A percentile compares a stretch with the other conserved stretches of the same genome.
Conservation (phyloP, 202 grass and related monocot species). For the Saccharum hybrid region DNA sequence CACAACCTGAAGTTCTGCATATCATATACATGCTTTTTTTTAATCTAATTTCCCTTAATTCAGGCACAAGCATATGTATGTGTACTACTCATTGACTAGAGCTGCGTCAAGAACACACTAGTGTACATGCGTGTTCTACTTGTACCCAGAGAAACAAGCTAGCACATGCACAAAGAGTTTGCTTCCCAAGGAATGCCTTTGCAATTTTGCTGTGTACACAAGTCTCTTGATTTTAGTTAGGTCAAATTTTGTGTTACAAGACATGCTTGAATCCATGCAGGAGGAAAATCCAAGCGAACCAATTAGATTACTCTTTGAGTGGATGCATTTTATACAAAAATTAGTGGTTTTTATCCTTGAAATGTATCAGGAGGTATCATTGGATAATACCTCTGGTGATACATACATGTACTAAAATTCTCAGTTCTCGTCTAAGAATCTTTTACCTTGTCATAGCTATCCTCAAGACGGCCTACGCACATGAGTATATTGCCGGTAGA, state of each 20-base stretch:
- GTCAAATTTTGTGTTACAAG: background rate
- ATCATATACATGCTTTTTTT: too few species aligned
- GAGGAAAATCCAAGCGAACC: background rate
- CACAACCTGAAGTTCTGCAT: constrained; percentile 18
- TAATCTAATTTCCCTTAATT: background rate
- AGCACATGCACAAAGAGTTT: background rate
- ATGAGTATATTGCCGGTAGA: too few species aligned
- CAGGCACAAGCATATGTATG: background rate
- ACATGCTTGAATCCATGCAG: background rate
- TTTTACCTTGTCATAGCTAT: background rate
- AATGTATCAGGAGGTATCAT: background rate
- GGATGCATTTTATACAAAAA: too few species aligned
- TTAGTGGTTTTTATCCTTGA: background rate
- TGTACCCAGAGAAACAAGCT: background rate
- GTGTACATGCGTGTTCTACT: background rate
- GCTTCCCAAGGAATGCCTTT: background rate
- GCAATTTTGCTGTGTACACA: background rate
- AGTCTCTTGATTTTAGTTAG: background rate
- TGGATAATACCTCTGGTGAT: background rate
- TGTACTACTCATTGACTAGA: background rate
- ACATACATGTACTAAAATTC: background rate
- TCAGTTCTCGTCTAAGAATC: background rate
- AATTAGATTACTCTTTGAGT: background rate
- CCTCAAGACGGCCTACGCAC: background rate
- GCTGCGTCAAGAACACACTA: background rate